Percentiles rank a stretch among this genome's conserved stretches.
These are phyloP conservation scores for Colletotrichum agaves DNA, from an alignment of 2,329 filamentous ascomycete species.

Conservation along the genomic window DNA sequence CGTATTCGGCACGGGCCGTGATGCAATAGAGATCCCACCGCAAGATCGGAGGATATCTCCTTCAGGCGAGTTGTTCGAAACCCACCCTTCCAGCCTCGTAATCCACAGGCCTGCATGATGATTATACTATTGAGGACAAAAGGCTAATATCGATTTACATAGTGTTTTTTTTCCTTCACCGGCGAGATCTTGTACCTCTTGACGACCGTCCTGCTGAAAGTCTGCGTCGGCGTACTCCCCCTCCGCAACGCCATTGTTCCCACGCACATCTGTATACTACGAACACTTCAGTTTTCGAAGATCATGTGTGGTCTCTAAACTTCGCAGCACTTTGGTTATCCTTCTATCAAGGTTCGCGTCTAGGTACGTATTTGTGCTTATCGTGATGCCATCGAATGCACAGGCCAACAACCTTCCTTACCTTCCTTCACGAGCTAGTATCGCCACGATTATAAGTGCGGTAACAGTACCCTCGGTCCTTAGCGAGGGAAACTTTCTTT, in stretches of 20 bases:
- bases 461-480: conserved; percentile 51
- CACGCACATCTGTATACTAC: conserved; percentile 49
- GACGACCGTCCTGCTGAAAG: conserved; percentile 44
- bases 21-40: conserved; percentile 34
- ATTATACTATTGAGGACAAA: too few species aligned
- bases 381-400: background rate
- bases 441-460: conserved; percentile 56
- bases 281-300: conserved; percentile 47
- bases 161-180: conserved; percentile 52
- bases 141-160: background rate
- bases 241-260: conserved; percentile 51
- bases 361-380: conserved; percentile 38
- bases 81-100: background rate
- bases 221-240: conserved; percentile 54
- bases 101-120: too few species aligned
- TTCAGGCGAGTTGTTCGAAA: conserved; percentile 41
- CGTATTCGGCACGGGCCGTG: conserved; percentile 41
- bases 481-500: conserved; percentile 53
- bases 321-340: too few species aligned
- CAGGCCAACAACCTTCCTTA: background rate
- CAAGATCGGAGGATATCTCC: conserved; percentile 41
- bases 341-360: conserved; percentile 46
- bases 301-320: conserved; percentile 51
- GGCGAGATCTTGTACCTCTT: conserved; percentile 53
- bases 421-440: conserved; percentile 29